phyloP scores from a whole-genome alignment of 2,329 filamentous ascomycete species.

The Conoideocrella luteorostrata region DNA sequence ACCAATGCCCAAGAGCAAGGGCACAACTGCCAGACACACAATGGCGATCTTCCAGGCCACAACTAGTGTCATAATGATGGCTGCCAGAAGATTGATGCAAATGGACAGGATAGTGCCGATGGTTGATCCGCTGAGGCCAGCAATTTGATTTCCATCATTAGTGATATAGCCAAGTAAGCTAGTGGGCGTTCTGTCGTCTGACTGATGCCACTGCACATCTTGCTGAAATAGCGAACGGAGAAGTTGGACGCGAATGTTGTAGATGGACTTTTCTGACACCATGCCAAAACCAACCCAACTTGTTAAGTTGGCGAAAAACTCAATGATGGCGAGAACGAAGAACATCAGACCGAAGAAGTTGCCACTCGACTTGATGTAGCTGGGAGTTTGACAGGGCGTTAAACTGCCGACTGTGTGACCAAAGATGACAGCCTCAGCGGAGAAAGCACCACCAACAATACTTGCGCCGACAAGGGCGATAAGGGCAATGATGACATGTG shows the following conservation, averaged over 20 bases:
- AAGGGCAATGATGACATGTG: constrained; percentile 9
- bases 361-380: constrained; percentile 28
- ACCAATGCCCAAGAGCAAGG: constrained; percentile 61
- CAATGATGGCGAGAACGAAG: constrained; percentile 41
- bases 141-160: constrained; percentile 59
- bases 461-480: constrained; percentile 2
- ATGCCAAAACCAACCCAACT: constrained; percentile 44
- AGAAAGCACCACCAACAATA: constrained; percentile 51
- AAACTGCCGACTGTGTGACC: constrained; percentile 34
- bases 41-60: constrained; percentile 72
- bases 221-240: constrained; percentile 61
- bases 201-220: constrained; percentile 66
- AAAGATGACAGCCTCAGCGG: constrained; percentile 47
- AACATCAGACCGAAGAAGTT: constrained; percentile 51
- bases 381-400: constrained; percentile 40
- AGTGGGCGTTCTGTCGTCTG: constrained; percentile 53
- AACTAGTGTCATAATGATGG: constrained; percentile 62
- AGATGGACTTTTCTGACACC: constrained; percentile 57
- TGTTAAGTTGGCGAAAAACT: constrained; percentile 43
- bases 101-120: constrained; percentile 65
- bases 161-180: constrained; percentile 62
- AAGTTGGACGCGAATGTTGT: constrained; percentile 55
- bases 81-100: constrained; percentile 59
- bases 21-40: constrained; percentile 63
- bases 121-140: constrained; percentile 63